Base-by-base conservation (phyloP, 192 early-diverging fungal species). In the Lobulomyces angularis region DNA sequence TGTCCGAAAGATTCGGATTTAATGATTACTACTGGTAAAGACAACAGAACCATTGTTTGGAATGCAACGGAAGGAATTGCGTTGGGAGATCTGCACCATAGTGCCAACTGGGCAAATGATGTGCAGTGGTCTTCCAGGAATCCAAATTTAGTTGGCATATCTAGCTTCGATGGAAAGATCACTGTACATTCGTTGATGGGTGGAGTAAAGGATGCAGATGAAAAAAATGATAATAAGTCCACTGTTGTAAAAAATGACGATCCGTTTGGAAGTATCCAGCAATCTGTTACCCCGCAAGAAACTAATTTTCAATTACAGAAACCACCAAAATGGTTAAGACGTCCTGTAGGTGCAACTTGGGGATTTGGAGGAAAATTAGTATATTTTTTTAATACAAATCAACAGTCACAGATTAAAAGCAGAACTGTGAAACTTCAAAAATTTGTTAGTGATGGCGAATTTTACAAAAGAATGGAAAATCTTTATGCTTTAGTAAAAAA, bases 91-190 rank as follows among this genome's bases (percentile, higher is more conserved):
- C 64, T 98, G 31, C 81, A 84, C 33, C 68, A 70, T 35, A 72
- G 76, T 41, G 65, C 62, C 48, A 96, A 94, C 71, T 98, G 94
- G 94, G 73, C 81, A 8, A 96, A 94, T 61, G 89, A 96, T 48
- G 88, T 86, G 33, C 83, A 88, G 50, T 94, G 92, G 90, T 93
- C 88, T 57, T 80, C 82, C 44, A 57, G 79, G 34, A 96, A 98
- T 56, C 94, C 94, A 14, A 90, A 98, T 48, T 59, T 92, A 6
- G 65, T 89, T 31, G 79, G 79, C 21, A 78, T 82, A 21, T 78
- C 89, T 5, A 88, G 86, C 3, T 98, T 90, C 50, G 94, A 98
- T 58, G 91, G 91, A n/a, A 77, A 79, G 56, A 72, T 97, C 43
- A 79, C 64, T 26, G 58, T 97, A n/a, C 80, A 90, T 46, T 81